Evolutionary conservation across 2,329 filamentous ascomycete species (phyloP), one percentile per base, ranked within the genome.

Genomic region (Lasiodiplodia gonubiensis): DNA sequence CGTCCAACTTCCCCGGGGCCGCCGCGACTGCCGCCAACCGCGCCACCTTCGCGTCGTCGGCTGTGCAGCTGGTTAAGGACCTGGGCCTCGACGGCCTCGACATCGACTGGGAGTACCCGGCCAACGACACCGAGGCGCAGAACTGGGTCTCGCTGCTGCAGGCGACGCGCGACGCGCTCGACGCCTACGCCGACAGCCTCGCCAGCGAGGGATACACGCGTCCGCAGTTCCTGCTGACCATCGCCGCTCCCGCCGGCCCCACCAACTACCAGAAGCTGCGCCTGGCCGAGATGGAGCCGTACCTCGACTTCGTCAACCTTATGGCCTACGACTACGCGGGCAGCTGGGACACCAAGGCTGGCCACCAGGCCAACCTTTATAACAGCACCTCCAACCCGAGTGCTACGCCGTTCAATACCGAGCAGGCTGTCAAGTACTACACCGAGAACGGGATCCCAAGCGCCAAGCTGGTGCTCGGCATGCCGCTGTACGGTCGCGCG

Each of bases 401-500:
- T 1, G 83, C 84, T 61, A 97, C 94, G 0, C 93, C 93, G 0
- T 97, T 94, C 81, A 92, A 87, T 79, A 92, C 91, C 3, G 82
- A 87, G 3, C 82, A 85, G 1, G 93, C 94, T 0, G 81, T 98
- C 6, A 81, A 88, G 16, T 85, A 88, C 72, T 98, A 97, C 80
- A 82, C 86, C n/a, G 75, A 80, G 1, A 84, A 85, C 4, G 81
- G 82, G 8, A 88, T 97, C 0, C 74, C 85, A 0, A 76, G 88
- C 0, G 75, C 83, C 69, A 97, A 97, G 80, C 87, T 98, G 65
- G 91, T 97, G 3, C 79, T 97, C 16, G 94, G 94, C 4, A 94
- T 97, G 91, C 94, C 94, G 2, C 83, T 98, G 16, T 98, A 97
- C 76, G 94, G 94, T 1, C 91, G 93, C 42, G 88, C 92, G 0